These are phyloP conservation scores for Xerocomus cyaneibrunnescens DNA, from an alignment of 1,284 basidiomycete genomes.

Conservation along the genomic window DNA sequence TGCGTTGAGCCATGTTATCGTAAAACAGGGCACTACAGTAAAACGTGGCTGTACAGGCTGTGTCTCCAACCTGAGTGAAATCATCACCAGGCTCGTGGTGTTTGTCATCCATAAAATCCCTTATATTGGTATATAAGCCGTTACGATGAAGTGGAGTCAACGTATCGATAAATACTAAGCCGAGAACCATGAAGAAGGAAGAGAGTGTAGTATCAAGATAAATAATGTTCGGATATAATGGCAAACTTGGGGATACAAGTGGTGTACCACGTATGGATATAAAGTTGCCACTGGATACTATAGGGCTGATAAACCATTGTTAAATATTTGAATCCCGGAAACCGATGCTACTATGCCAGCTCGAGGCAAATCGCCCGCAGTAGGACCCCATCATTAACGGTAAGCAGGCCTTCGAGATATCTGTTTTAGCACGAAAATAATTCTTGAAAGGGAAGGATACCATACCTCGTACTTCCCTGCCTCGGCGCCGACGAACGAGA, in stretches of 20 bases:
- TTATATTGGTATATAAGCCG: neutral
- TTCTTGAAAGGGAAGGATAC: neutral
- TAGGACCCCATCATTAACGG: neutral
- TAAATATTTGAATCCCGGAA: too few species aligned
- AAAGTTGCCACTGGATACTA: neutral
- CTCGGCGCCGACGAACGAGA: neutral
- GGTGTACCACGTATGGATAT: neutral
- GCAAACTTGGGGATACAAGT: neutral
- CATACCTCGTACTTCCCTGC: conserved; percentile 2
- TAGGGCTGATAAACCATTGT: neutral
- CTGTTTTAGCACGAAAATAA: neutral
- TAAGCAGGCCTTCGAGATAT: conserved; percentile 4
- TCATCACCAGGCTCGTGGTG: neutral
- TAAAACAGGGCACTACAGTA: too few species aligned
- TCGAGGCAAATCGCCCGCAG: neutral
- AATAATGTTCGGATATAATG: neutral
- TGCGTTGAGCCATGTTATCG: too few species aligned
- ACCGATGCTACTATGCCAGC: neutral
- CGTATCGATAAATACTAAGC: neutral
- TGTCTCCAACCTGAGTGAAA: too few species aligned
- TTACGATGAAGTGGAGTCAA: neutral
- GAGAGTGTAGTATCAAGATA: neutral
- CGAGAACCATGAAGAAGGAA: neutral
- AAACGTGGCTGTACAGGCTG: neutral
- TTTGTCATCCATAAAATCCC: neutral